Evolutionary conservation across 305 asterid genomes (phyloP), one percentile per base, ranked within the genome.

Genomic region (Caryopteris hybrid): DNA sequence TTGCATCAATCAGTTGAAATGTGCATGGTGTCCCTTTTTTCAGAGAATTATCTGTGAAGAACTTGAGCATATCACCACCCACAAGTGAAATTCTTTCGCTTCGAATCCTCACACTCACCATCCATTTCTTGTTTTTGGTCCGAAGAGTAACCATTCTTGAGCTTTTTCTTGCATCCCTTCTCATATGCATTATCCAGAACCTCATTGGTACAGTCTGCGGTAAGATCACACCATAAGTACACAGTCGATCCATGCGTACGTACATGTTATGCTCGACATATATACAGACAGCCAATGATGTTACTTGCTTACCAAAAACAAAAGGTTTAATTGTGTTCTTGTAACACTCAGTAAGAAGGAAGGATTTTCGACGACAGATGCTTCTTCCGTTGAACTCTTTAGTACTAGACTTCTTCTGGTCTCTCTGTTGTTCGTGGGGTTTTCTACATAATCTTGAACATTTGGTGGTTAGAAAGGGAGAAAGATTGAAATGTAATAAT

Each of bases 21-120:
- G 41, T 55, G 78, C 80, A 74, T 16, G 3, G 1, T 45, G 33
- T 54, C 58, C 75, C 81, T 31, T 0, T 0, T 25, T 63, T 8
- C 52, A 81, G 46, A 56, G 58, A 68, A 66, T 81, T 74, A 0
- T 60, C 80, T 9, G 3, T 16, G 39, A 55, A 8, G 55, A 81
- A 74, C 13, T 42, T 8, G 5, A 1, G 0, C 57, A 71, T 25
- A 2, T 25, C 57, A 57, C 71, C 74, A 41, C 0, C 43, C 0
- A 0, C 0, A 11, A 72, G 46, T 7, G 0, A 8, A 61, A 14
- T 8, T 38, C 77, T 69, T 8, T 10, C 39, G 0, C 1, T 0
- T 0, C 0, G 0, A 1, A 0, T 14, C 5, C 0, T 1, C 42
- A 78, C 3, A 2, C 7, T 5, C 55, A 78, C 70, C 18, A 9